Percentiles rank a stretch among this genome's conserved stretches.
Conservation (phyloP, 1,284 basidiomycete genomes). For the Ganoderma meredithae region DNA sequence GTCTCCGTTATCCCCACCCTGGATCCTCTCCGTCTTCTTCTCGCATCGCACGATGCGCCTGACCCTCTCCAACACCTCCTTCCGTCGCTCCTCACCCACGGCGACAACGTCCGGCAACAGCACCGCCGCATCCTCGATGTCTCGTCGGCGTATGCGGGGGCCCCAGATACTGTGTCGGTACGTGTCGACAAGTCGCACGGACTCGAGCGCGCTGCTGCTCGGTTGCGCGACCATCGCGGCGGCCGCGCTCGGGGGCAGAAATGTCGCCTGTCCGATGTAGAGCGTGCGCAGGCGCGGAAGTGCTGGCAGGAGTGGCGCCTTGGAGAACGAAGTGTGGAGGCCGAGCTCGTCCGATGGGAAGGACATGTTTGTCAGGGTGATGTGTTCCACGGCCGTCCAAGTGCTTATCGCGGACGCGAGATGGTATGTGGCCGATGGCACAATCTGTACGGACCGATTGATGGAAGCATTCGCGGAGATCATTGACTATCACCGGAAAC, state of each 20-base stretch:
- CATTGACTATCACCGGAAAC: background rate
- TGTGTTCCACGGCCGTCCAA: conserved; percentile 53
- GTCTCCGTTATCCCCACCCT: conserved; percentile 61
- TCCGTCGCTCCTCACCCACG: conserved; percentile 16
- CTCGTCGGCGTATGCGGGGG: conserved; percentile 47
- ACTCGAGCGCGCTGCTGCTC: conserved; percentile 40
- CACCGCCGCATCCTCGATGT: conserved; percentile 47
- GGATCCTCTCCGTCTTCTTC: conserved; percentile 59
- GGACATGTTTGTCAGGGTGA: conserved; percentile 56
- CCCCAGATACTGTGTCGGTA: conserved; percentile 68
- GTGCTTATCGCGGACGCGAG: conserved; percentile 52
- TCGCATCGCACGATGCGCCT: conserved; percentile 54
- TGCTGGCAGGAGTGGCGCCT: conserved; percentile 42
- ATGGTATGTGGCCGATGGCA: conserved; percentile 50
- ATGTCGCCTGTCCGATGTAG: conserved; percentile 57
- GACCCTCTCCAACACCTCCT: conserved; percentile 43
- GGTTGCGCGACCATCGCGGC: conserved; percentile 46
- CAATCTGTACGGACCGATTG: conserved; percentile 47
- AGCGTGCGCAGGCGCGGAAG: conserved; percentile 51
- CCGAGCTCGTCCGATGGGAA: conserved; percentile 41
- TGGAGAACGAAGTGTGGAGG: conserved; percentile 29
- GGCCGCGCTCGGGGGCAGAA: conserved; percentile 49
- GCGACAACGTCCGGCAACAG: conserved; percentile 23
- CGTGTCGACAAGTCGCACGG: conserved; percentile 57
- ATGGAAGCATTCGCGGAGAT: background rate